Conservation (phyloP, 139 green algal genomes). For the Deuterostichococcus epilithicus region DNA sequence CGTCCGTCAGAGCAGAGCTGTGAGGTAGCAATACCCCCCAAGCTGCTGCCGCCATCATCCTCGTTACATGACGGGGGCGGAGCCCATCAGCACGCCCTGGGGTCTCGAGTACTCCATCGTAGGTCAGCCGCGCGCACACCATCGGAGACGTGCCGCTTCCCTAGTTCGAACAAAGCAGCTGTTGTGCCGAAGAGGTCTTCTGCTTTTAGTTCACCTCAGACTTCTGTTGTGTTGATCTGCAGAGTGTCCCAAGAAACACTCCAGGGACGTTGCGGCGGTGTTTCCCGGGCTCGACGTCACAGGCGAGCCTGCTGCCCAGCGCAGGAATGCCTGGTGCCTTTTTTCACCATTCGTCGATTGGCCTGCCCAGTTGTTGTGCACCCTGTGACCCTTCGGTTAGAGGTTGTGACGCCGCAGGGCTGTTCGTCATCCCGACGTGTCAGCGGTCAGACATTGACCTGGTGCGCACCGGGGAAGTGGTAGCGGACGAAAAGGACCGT, state of each 20-base stretch:
- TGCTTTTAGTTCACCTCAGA: too few relatives aligned
- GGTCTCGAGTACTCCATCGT: slow-evolving; percentile 72
- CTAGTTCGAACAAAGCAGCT: not conserved
- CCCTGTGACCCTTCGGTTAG: too few relatives aligned
- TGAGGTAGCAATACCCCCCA: too few relatives aligned
- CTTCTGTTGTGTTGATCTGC: not conserved
- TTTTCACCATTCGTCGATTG: not conserved
- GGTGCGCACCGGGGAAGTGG: slow-evolving; percentile 66
- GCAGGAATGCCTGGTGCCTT: not conserved
- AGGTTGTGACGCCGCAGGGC: slow-evolving; percentile 31
- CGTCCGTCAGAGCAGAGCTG: too few relatives aligned
- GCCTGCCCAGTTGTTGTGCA: not conserved
- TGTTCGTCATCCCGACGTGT: slow-evolving; percentile 80
- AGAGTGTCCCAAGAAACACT: slow-evolving; percentile 45
- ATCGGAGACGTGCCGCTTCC: slow-evolving; percentile 3
- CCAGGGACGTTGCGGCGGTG: slow-evolving; percentile 44
- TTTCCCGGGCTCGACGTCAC: slow-evolving; percentile 36
- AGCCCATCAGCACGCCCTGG: slow-evolving; percentile 34
- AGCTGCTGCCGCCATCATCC: not conserved
- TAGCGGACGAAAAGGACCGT: slow-evolving; percentile 85
- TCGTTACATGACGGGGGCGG: not conserved
- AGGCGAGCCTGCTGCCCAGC: not conserved
- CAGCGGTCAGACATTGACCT: slow-evolving; percentile 80
- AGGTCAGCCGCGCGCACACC: slow-evolving; percentile 36
- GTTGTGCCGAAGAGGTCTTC: not conserved